These are phyloP conservation scores for Pseudotsuga menziesii DNA, from an alignment of 75 land plant species.

Conservation along the genomic window DNA sequence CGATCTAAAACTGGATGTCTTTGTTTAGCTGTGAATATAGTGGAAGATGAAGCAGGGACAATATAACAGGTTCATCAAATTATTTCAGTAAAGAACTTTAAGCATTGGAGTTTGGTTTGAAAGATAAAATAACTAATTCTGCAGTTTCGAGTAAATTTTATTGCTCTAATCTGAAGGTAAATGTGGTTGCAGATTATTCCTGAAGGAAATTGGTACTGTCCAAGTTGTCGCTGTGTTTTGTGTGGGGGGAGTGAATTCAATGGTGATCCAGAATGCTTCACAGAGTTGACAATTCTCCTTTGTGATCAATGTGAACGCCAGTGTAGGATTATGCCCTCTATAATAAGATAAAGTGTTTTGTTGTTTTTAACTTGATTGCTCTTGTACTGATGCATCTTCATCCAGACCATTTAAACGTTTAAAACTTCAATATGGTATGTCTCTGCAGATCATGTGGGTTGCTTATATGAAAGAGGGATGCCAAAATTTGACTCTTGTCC, in stretches of 20 bases:
- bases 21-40: background rate
- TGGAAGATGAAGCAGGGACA: background rate
- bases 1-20: background rate
- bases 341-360: background rate
- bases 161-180: background rate
- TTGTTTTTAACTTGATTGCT: background rate
- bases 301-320: constrained; percentile 73
- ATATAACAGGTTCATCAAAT: background rate
- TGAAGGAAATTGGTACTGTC: constrained; percentile 68
- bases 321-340: constrained; percentile 35
- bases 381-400: background rate
- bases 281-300: constrained; percentile 20
- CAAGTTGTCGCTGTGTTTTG: constrained; percentile 56
- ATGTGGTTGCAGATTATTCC: constrained; percentile 41
- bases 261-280: constrained; percentile 12
- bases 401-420: background rate
- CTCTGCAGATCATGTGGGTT: constrained; percentile 54
- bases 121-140: background rate
- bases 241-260: constrained; percentile 43
- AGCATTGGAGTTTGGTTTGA: background rate
- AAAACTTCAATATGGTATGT: background rate
- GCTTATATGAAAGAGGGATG: constrained; percentile 28
- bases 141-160: background rate
- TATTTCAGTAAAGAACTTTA: background rate
- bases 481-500: constrained; percentile 18